These are phyloP conservation scores for Cucurbita maxima DNA, from an alignment of 306 rosid genomes.

Conservation along the genomic window DNA sequence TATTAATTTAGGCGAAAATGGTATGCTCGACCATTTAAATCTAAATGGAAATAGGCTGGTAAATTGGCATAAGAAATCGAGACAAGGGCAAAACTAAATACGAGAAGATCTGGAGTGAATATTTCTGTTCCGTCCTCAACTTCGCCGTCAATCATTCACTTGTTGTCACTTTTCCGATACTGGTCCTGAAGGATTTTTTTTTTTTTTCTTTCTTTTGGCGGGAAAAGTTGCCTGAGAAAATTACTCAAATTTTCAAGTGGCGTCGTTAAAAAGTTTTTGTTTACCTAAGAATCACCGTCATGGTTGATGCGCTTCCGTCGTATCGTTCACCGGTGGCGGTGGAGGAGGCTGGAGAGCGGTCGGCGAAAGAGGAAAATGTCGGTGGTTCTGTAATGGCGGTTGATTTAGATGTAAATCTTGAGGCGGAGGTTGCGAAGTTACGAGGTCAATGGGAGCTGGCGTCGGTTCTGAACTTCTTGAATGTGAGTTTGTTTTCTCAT, in stretches of 20 bases:
- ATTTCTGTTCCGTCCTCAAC: neutral
- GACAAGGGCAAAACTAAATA: neutral
- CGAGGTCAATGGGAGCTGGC: conserved; percentile 84
- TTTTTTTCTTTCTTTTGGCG: conserved; percentile 25
- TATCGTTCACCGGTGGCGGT: neutral
- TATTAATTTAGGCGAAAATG: too few species aligned
- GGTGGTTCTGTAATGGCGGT: conserved; percentile 11
- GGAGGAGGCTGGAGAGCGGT: conserved; percentile 6
- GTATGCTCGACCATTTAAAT: neutral
- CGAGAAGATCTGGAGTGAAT: neutral
- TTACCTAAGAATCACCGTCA: neutral
- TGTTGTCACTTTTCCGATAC: conserved; percentile 4
- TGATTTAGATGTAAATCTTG: conserved; percentile 6
- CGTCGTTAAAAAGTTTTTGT: neutral
- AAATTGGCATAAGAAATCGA: neutral
- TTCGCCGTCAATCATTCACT: conserved; percentile 2
- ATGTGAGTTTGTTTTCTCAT: conserved; percentile 27
- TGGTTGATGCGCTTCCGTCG: conserved; percentile 12
- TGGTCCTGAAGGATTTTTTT: neutral
- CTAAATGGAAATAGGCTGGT: neutral
- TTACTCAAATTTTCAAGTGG: neutral
- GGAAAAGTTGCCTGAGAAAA: conserved; percentile 22
- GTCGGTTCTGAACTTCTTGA: conserved; percentile 59
- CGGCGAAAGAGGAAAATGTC: conserved; percentile 14
- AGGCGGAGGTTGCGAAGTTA: conserved; percentile 29